Conservation (phyloP, 2,329 filamentous ascomycete genomes). For the Trichocomaceae sp. region DNA sequence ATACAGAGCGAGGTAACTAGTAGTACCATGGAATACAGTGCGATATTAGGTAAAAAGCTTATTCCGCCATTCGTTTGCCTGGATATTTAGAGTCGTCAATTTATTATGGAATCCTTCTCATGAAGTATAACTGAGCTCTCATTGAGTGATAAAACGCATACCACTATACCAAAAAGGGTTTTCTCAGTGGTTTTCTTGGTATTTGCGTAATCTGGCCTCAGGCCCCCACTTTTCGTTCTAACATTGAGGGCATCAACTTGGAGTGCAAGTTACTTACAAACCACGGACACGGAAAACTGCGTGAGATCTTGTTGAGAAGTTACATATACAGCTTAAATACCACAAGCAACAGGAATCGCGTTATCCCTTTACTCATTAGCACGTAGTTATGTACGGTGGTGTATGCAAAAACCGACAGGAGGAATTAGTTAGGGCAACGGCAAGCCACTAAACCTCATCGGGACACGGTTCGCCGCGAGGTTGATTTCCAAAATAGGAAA, state of each 20-base stretch:
- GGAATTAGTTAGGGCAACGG: slow-evolving; percentile 3
- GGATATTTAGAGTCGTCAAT: not conserved
- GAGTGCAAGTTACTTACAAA: not conserved
- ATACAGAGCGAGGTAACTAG: not conserved
- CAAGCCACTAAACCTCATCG: slow-evolving; percentile 3
- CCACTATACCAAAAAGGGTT: too few relatives aligned
- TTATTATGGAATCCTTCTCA: not conserved
- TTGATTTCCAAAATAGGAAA: slow-evolving; percentile 13
- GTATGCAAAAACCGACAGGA: not conserved
- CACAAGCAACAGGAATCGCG: not conserved
- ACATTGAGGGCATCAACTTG: too few relatives aligned
- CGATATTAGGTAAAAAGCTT: slow-evolving; percentile 5
- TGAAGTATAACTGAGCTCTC: not conserved
- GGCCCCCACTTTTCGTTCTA: too few relatives aligned
- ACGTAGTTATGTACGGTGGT: too few relatives aligned
- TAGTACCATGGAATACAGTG: slow-evolving; percentile 6
- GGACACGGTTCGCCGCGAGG: slow-evolving; percentile 1
- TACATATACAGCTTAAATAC: not conserved
- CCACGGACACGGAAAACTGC: not conserved
- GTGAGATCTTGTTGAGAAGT: not conserved
- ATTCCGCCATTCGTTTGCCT: not conserved
- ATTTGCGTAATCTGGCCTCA: too few relatives aligned
- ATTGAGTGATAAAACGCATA: too few relatives aligned
- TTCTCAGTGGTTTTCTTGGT: too few relatives aligned
- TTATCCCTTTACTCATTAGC: too few relatives aligned